Base-by-base conservation (phyloP, 495 filamentous ascomycete genomes). In the Penicillium canariense region DNA sequence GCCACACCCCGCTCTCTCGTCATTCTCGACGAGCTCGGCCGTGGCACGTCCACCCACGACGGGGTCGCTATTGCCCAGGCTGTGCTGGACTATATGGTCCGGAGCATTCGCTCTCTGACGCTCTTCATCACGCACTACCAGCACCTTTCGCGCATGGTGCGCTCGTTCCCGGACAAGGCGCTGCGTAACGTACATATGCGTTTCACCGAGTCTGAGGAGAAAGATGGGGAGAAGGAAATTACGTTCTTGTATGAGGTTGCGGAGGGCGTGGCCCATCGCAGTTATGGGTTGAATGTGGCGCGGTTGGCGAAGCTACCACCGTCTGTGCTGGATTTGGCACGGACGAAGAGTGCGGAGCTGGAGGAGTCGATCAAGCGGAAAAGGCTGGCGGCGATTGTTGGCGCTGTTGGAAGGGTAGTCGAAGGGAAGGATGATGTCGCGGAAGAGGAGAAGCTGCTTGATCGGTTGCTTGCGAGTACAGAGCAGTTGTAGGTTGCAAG, bases 41-140 rank as follows among this genome's bases (percentile, higher is more conserved):
- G 94, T 38, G 94, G 94, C 7, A 98, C 95, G 2, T 87, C 82
- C 25, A 97, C 95, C 7, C 90, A 97, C 63, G 94, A 98, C 72
- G 94, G 94, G 46, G 90, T 96, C 6, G 95, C 94, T 44, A 98
- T 98, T 65, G 94, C 94, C 2, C 87, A 95, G 67, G 89, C 92
- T 11, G 93, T 97, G 0, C 78, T 97, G 3, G 84, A 92, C 45
- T 81, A 92, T 55, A 82, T 97, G 58, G 85, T 93, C n/a, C 76
- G 83, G 32, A 83, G 89, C 2, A 76, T 85, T 2, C 75, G 77
- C 49, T 90, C 90, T 45, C 73, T 97, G 54, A 92, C 88, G 4
- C 76, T 97, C 17, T 98, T 98, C 75, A 94, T 97, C 66, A 98
- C 94, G 38, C 94, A 98, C 73, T 97, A 98, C 70, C 95, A 97